Percentiles rank a stretch among this genome's conserved stretches.
These are phyloP conservation scores for Cardamine resedifolia DNA, from an alignment of 345 rosid species.

Conservation along the genomic window DNA sequence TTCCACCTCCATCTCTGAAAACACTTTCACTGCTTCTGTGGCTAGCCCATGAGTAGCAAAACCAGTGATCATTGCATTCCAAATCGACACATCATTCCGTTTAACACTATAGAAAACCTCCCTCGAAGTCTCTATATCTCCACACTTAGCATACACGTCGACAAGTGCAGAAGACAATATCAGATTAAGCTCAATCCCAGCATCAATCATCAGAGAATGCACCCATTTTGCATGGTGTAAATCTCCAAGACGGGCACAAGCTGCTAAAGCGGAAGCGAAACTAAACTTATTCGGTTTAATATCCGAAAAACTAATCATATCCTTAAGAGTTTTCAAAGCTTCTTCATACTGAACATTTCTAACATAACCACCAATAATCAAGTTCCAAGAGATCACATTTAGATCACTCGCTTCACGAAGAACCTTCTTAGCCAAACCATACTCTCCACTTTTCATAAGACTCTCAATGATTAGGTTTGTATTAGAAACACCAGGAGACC, in stretches of 20 bases:
- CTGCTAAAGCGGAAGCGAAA: conserved; percentile 61
- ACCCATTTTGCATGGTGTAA: conserved; percentile 59
- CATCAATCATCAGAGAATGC: conserved; percentile 52
- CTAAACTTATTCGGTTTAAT: conserved; percentile 66
- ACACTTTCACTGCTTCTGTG: conserved; percentile 49
- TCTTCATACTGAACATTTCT: conserved; percentile 57
- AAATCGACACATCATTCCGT: conserved; percentile 54
- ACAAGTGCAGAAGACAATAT: conserved; percentile 72
- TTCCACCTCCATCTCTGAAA: conserved; percentile 56
- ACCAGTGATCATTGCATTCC: conserved; percentile 85
- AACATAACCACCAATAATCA: conserved; percentile 68
- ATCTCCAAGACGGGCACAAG: conserved; percentile 72
- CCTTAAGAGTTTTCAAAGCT: conserved; percentile 46
- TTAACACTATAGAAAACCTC: conserved; percentile 51
- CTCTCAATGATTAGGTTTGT: conserved; percentile 50
- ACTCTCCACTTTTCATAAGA: conserved; percentile 54
- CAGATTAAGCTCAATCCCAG: conserved; percentile 45
- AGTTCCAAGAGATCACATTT: conserved; percentile 79
- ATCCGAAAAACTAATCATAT: conserved; percentile 49
- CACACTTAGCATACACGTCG: conserved; percentile 71
- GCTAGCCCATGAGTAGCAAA: conserved; percentile 76
- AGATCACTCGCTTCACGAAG: conserved; percentile 44
- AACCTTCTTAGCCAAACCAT: conserved; percentile 54
- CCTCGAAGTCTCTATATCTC: conserved; percentile 59
- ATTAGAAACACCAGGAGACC: conserved; percentile 41